Conservation (phyloP, 345 rosid genomes). For the Limnanthes douglasii region DNA sequence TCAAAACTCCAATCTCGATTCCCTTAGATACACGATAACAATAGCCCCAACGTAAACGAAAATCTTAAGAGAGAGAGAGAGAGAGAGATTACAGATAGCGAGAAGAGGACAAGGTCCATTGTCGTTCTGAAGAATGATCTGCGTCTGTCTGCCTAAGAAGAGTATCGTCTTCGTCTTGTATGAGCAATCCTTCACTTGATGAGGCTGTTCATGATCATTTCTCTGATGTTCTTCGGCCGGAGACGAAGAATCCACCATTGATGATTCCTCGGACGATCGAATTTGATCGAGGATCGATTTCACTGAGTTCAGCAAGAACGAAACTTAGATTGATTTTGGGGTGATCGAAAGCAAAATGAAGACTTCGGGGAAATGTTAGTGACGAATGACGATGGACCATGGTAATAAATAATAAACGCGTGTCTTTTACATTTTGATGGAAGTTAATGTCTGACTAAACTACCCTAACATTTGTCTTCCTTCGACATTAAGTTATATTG, state of each 20-base stretch:
- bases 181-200: slow-evolving; percentile 32
- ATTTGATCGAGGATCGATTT: too few relatives aligned
- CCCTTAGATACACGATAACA: background rate
- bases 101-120: slow-evolving; percentile 98
- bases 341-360: slow-evolving; percentile 1
- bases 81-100: slow-evolving; percentile 59
- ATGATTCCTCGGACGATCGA: slow-evolving; percentile 1
- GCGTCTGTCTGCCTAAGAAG: slow-evolving; percentile 77
- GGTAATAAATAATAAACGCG: too few relatives aligned
- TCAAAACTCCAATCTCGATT: slow-evolving; percentile 2
- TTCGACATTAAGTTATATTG: too few relatives aligned
- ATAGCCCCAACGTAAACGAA: slow-evolving; percentile 12
- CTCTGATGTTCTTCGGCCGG: slow-evolving; percentile 15
- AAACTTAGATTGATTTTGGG: background rate
- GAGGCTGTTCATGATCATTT: slow-evolving; percentile 10
- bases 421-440: too few relatives aligned
- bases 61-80: slow-evolving; percentile 4
- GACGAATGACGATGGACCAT: too few relatives aligned
- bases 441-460: too few relatives aligned
- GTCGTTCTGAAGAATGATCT: slow-evolving; percentile 88
- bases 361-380: background rate
- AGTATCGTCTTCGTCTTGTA: slow-evolving; percentile 71
- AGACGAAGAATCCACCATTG: slow-evolving; percentile 15
- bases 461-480: too few relatives aligned
- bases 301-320: too few relatives aligned